Evolutionary conservation across 768 basidiomycete genomes (phyloP), one percentile per base, ranked within the genome.

Genomic region (Agrocybe pediades): DNA sequence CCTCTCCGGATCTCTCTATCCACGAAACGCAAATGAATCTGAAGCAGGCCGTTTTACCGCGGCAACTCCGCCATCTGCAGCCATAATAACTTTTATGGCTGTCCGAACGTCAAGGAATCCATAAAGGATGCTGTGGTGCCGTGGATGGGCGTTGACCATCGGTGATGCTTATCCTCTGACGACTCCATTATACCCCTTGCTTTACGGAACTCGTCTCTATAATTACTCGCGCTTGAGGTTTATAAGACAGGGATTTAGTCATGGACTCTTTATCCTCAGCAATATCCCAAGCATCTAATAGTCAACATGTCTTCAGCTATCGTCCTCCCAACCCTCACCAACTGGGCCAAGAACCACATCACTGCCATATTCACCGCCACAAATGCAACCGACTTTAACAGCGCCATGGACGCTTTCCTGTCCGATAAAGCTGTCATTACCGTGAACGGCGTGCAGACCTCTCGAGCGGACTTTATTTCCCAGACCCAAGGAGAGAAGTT

Each of bases 371-470:
- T 76, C 55, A 55, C 69, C 51, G 73, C 78, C 5, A 75, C 73
- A 27, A 74, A 67, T 3, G 39, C 62, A 20, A 52, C 54, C 0
- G 68, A 63, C 16, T 77, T 80, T 53, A 53, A 71, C 43, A 26
- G 54, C 17, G 70, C 73, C 0, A 77, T 81, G 63, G 71, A 80
- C 29, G 62, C 53, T 1, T 75, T 77, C 54, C 62, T 82, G 53
- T 69, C 74, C 6, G 25, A 63, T 30, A 20, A 74, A 15, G 71
- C 67, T 24, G 62, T 55, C 0, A 64, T 80, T 51, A 70, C 65
- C 2, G 62, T 81, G 50, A 82, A 82, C 55, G 79, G 75, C 16
- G 63, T 67, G 21, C 25, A 63, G 13, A 23, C 74, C 29, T 67
- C 73, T 21, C 74, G 75, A 20, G 69, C 70, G 0, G 67, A 71